phyloP scores from a whole-genome alignment of 2,329 filamentous ascomycete species.

The Monosporascus ibericus region DNA sequence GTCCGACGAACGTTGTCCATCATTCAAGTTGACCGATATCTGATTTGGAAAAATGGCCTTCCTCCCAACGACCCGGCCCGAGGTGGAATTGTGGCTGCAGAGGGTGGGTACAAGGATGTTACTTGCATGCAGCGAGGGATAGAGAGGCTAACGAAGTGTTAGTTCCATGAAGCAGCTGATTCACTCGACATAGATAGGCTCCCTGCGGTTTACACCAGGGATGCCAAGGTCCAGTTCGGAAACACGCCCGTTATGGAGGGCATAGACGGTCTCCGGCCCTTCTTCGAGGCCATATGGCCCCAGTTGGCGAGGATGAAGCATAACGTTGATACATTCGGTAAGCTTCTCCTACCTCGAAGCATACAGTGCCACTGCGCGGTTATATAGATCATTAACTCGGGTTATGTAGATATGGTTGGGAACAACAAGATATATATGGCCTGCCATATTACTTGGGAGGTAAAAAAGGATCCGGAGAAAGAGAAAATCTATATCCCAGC shows the following conservation, averaged over 20 bases:
- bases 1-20: not conserved
- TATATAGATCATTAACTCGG: too few species aligned
- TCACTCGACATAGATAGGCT: constrained; percentile 12
- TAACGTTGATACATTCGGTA: constrained; percentile 11
- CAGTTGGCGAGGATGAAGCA: constrained; percentile 16
- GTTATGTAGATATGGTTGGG: constrained; percentile 9
- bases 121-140: not conserved
- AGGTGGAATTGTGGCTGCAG: not conserved
- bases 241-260: constrained; percentile 14
- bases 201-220: constrained; percentile 10
- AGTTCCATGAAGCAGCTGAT: constrained; percentile 14
- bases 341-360: constrained; percentile 1
- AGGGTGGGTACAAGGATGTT: not conserved
- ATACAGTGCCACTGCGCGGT: not conserved
- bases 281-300: constrained; percentile 9
- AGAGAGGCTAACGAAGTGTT: not conserved
- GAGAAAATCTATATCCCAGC: constrained; percentile 13
- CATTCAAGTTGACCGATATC: not conserved
- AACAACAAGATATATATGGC: constrained; percentile 16
- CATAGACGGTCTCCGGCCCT: constrained; percentile 8
- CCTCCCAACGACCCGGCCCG: not conserved
- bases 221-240: constrained; percentile 14
- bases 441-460: constrained; percentile 16
- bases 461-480: constrained; percentile 16
- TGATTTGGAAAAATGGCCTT: not conserved